Evolutionary conservation across 1,284 basidiomycete genomes (phyloP).

Genomic region (Austroboletus novae-zelandiae): DNA sequence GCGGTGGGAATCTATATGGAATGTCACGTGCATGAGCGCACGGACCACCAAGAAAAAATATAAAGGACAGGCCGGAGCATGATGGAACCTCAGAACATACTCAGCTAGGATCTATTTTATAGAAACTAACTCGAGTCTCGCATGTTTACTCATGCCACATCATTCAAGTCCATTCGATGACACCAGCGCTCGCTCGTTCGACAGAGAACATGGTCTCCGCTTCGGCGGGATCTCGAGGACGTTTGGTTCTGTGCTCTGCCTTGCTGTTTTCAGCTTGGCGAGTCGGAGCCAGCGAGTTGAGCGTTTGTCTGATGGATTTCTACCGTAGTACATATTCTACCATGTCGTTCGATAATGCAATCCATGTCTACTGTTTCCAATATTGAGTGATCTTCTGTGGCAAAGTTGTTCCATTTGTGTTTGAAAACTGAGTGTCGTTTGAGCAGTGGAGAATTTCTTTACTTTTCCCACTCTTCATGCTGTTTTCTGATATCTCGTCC

Average conservation of each 20-base stretch:
- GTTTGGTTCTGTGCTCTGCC: slow-evolving; percentile 51
- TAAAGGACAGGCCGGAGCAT: slow-evolving; percentile 35
- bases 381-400: no score
- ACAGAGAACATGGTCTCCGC: slow-evolving; percentile 68
- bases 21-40: slow-evolving; percentile 25
- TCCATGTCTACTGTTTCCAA: no score
- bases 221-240: slow-evolving; percentile 61
- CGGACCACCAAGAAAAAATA: slow-evolving; percentile 37
- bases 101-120: slow-evolving; percentile 87
- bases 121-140: slow-evolving; percentile 87
- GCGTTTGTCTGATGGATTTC: slow-evolving; percentile 75
- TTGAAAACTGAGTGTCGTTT: no score
- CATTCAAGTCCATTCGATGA: slow-evolving; percentile 82
- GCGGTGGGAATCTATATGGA: background rate
- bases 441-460: no score
- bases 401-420: no score
- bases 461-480: slow-evolving; percentile 16
- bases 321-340: background rate
- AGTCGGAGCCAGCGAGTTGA: slow-evolving; percentile 56
- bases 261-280: slow-evolving; percentile 40
- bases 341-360: no score
- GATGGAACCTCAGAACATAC: slow-evolving; percentile 69
- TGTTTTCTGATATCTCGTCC: slow-evolving; percentile 23
- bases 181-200: slow-evolving; percentile 64
- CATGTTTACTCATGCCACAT: slow-evolving; percentile 84